Percentiles rank a stretch among this genome's conserved stretches.
Conservation (phyloP, 2,329 filamentous ascomycete genomes). For the Pseudomassariella vexata region DNA sequence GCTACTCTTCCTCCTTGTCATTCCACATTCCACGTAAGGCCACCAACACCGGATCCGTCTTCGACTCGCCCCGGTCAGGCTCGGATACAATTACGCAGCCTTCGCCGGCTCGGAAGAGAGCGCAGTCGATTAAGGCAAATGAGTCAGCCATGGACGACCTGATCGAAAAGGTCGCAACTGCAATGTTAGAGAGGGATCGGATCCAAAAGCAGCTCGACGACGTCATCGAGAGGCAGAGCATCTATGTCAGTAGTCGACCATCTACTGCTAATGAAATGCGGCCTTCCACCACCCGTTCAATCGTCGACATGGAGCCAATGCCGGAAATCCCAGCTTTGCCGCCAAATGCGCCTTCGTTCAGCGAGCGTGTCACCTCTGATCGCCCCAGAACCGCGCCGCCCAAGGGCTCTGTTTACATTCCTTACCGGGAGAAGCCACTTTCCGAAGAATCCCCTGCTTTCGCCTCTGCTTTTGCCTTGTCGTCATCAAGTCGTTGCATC, state of each 20-base stretch:
- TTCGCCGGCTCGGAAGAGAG: conserved; percentile 37
- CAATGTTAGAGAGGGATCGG: conserved; percentile 53
- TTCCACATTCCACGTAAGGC: conserved; percentile 50
- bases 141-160: conserved; percentile 41
- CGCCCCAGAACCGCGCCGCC: conserved; percentile 28
- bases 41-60: conserved; percentile 25
- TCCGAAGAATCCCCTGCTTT: conserved; percentile 12
- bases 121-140: conserved; percentile 28
- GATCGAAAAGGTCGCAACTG: conserved; percentile 49
- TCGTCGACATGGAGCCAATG: conserved; percentile 42
- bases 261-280: conserved; percentile 39
- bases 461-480: conserved; percentile 9
- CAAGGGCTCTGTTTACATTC: conserved; percentile 26
- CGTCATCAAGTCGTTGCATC: conserved; percentile 13
- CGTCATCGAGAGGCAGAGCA: conserved; percentile 53
- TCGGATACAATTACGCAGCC: conserved; percentile 34
- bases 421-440: conserved; percentile 21
- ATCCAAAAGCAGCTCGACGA: conserved; percentile 55
- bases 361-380: conserved; percentile 46
- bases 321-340: conserved; percentile 53
- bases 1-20: conserved; percentile 46
- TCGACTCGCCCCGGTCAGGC: conserved; percentile 22
- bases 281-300: not conserved
- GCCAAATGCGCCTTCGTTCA: conserved; percentile 51
- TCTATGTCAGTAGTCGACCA: conserved; percentile 48